Evolutionary conservation across 2,329 filamentous ascomycete species (phyloP), one percentile per base, ranked within the genome.

Genomic region (Fusarium sterilihyphosum): DNA sequence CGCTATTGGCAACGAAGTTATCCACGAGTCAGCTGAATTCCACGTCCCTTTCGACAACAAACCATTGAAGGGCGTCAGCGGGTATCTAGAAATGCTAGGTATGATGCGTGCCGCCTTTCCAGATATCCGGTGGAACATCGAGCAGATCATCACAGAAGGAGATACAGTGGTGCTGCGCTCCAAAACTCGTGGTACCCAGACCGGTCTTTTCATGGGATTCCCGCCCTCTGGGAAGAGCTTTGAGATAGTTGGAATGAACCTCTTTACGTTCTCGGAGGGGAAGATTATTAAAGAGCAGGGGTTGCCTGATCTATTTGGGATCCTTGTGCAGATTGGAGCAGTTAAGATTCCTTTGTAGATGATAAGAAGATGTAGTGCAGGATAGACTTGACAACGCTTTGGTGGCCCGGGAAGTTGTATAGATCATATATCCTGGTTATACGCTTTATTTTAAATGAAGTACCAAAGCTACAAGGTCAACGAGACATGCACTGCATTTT

Each of bases 401-500:
- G 9, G 4, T 10, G 10, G n/a, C 16, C 11, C 0, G 11, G 17
- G 22, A 5, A 11, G n/a, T 5, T 6, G 8, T 3, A 20, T 46
- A 8, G 3, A 4, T 14, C 0, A 0, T 3, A 26, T 26, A 31
- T 31, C 29, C 29, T 46, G 10, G 10, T 6, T 20, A 6, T 24
- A 24, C 17, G 5, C 11, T 46, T 46, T 10, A 18, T 11, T 26
- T 5, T 46, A 12, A 13, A 13, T 18, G 17, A 9, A 46, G 13
- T 9, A 16, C 13, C 5, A n/a, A 17, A 10, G n/a, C 16, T 10
- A 44, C 5, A 10, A 44, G 24, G n/a, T 44, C n/a, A 18, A 24
- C 3, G 10, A 24, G n/a, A 24, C 11, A 1, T 11, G 1, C 1
- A 6, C 16, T 26, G 3, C 17, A 9, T 4, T 6, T 46, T 26